phyloP scores from a whole-genome alignment of 345 rosid species.

The Pseudoturritis turrita region DNA sequence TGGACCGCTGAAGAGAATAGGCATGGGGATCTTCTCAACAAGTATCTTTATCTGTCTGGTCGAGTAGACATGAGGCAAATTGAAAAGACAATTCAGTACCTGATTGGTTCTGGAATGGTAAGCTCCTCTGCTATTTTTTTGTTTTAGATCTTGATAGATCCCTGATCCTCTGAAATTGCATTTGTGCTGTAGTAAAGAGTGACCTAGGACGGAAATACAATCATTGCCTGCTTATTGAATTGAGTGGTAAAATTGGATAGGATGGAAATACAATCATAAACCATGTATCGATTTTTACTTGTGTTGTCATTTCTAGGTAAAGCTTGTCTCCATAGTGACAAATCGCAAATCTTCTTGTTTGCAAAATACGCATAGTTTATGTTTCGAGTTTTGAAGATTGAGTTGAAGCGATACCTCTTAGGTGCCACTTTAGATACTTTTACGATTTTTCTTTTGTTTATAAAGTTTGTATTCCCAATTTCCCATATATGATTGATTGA shows the following conservation, averaged over 20 bases:
- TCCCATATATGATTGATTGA: not conserved
- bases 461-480: not conserved
- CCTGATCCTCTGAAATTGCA: not conserved
- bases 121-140: conserved; percentile 1
- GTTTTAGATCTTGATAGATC: not conserved
- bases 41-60: conserved; percentile 68
- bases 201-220: not conserved
- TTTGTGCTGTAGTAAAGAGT: not conserved
- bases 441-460: not conserved
- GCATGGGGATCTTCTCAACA: conserved; percentile 70
- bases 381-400: not conserved
- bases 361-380: not conserved
- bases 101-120: conserved; percentile 76
- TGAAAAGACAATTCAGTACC: conserved; percentile 68
- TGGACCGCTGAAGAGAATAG: conserved; percentile 84
- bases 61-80: conserved; percentile 73
- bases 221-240: not conserved
- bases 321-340: not conserved
- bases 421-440: not conserved
- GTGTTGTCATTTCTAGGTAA: not conserved
- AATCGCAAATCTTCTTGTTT: not conserved
- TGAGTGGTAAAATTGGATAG: not conserved
- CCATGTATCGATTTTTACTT: not conserved
- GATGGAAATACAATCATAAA: not conserved
- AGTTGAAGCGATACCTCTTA: not conserved